Conservation (phyloP, 1,284 basidiomycete species). For the Tylopilus sp. region DNA sequence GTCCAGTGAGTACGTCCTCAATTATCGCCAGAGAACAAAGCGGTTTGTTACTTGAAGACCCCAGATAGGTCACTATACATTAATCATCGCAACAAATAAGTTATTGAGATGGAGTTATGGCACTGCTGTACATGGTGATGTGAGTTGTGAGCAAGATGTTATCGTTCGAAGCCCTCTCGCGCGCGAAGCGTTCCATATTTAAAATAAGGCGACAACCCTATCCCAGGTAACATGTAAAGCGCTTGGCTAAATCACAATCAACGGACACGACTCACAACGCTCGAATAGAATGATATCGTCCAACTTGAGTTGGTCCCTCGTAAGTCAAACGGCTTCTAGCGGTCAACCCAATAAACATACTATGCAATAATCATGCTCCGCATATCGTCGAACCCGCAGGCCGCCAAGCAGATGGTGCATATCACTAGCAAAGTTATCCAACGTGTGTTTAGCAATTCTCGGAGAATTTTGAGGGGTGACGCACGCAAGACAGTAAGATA, state of each 20-base stretch:
- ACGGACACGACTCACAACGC: conserved; percentile 17
- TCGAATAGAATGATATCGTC: conserved; percentile 21
- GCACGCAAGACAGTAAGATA: conserved; percentile 26
- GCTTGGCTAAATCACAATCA: not conserved
- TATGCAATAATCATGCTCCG: conserved; percentile 7
- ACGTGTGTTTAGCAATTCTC: too few species aligned
- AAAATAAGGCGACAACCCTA: conserved; percentile 33
- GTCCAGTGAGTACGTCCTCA: too few species aligned
- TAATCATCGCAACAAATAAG: too few species aligned
- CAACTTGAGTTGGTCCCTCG: conserved; percentile 13
- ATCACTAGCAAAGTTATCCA: conserved; percentile 13
- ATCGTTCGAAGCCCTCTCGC: conserved; percentile 10
- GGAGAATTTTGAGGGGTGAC: conserved; percentile 5
- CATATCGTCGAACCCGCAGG: conserved; percentile 15
- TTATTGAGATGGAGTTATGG: too few species aligned
- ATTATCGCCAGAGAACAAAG: too few species aligned
- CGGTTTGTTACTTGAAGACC: too few species aligned
- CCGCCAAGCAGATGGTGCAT: not conserved
- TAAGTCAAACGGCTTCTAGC: conserved; percentile 1
- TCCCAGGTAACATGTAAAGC: not conserved
- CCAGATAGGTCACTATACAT: too few species aligned
- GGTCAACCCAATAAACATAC: conserved; percentile 3
- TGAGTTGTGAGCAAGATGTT: conserved; percentile 22
- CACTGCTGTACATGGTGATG: conserved; percentile 15
- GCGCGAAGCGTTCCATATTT: conserved; percentile 29